Base-by-base conservation (phyloP, 352 stramenopile species). In the Globisporangium cederbergense region DNA sequence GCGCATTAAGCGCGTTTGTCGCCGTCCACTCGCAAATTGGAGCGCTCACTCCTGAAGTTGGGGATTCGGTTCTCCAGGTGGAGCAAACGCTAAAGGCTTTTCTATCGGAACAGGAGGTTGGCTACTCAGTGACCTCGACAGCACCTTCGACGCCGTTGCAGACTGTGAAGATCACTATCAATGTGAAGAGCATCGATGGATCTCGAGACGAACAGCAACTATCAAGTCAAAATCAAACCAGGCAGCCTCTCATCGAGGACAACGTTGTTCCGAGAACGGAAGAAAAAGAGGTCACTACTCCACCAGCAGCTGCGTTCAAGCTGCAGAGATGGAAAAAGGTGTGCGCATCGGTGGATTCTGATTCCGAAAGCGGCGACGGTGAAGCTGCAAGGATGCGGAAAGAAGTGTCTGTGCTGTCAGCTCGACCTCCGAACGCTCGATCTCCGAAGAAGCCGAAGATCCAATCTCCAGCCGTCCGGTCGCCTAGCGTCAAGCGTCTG, bases 1-100 rank as follows among this genome's bases (percentile, higher is more conserved):
- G 81, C 40, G 73, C 80, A 8, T 59, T 95, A 4, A 62, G 70
- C 36, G 82, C 80, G 5, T 95, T 93, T 67, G 79, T 83, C 0
- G 79, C 82, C n/a, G 64, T 95, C 0, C 78, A 95, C 55, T 83
- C 83, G 18, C 86, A 95, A 42, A 82, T 95, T 56, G 83, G 80
- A 13, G 84, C 83, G 2, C 58, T 95, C 42, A 91, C 86, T 0
- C 69, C 75, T 7, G 86, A 93, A 36, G 67, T 92, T 5, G 80
- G 75, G 1, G 71, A 82, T 16, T 91, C 86, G 0, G 77, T 89
- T 52, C 66, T 93, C 1, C 62, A 88, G 16, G 75, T 95, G 14
- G 86, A 95, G 72, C 73, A 77, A n/a, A 53, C 86, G 4, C 50
- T 93, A 7, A 90, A 88, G 60, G 79, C 62, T 0, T 66, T 73